phyloP scores from a whole-genome alignment of 768 basidiomycete genomes.

The Psilocybe sp. region DNA sequence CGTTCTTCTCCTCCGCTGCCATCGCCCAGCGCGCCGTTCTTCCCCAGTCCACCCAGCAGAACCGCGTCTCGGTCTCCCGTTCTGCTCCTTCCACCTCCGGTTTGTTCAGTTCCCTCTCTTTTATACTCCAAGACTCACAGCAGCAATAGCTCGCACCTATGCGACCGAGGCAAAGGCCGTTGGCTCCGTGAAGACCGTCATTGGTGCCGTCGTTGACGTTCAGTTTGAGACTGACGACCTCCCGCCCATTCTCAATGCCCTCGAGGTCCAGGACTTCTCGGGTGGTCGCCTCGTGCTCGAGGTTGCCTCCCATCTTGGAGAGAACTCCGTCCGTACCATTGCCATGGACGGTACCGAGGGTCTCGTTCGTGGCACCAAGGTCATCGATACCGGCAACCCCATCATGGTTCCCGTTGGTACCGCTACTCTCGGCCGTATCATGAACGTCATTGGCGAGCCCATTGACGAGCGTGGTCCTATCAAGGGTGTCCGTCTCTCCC shows the following conservation, averaged over 20 bases:
- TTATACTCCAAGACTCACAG: conserved; percentile 20
- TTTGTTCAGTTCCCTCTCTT: conserved; percentile 25
- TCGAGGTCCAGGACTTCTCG: conserved; percentile 92
- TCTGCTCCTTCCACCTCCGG: conserved; percentile 49
- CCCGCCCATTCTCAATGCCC: conserved; percentile 97
- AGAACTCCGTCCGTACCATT: conserved; percentile 99
- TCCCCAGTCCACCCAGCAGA: conserved; percentile 44
- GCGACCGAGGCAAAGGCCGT: conserved; percentile 83
- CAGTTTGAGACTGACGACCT: conserved; percentile 95
- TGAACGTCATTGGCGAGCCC: conserved; percentile 99
- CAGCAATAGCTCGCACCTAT: conserved; percentile 68
- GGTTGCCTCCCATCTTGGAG: conserved; percentile 97
- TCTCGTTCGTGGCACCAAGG: conserved; percentile 98
- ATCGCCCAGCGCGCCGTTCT: conserved; percentile 54
- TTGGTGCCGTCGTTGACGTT: conserved; percentile 99
- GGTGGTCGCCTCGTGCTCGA: conserved; percentile 98
- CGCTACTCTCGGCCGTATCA: conserved; percentile 95
- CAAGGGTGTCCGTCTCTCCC: conserved; percentile 86
- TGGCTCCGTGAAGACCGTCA: conserved; percentile 95
- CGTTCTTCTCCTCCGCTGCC: conserved; percentile 78
- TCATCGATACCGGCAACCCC: conserved; percentile 94
- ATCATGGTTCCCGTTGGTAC: conserved; percentile 96
- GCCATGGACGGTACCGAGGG: conserved; percentile 99
- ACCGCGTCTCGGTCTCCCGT: conserved; percentile 43
- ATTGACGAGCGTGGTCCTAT: conserved; percentile 99